phyloP scores from a whole-genome alignment of 176 grass and related monocot species.

The Puya raimondii region DNA sequence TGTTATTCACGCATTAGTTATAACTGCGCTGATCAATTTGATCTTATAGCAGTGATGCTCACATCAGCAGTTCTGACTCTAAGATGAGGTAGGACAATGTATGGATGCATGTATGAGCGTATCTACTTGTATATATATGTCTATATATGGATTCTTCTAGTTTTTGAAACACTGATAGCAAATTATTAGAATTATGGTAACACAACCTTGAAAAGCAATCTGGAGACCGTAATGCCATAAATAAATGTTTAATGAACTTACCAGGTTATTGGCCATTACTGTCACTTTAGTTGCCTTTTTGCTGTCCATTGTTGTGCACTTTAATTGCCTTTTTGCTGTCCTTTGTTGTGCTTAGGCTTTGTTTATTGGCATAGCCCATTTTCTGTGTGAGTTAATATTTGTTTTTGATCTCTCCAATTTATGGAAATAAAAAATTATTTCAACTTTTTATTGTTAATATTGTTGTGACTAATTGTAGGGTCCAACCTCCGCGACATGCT shows the following conservation, averaged over 20 bases:
- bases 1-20: no score
- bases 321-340: not conserved
- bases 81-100: not conserved
- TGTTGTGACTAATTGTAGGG: conserved; percentile 25
- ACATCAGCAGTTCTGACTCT: not conserved
- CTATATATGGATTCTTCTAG: no score
- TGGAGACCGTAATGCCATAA: no score
- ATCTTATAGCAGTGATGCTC: not conserved
- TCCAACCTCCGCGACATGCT: conserved; percentile 43
- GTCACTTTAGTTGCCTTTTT: not conserved
- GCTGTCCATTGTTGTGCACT: not conserved
- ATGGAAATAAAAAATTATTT: conserved; percentile 2
- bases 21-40: not conserved
- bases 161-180: no score
- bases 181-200: no score
- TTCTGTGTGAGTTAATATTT: not conserved
- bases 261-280: no score
- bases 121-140: no score
- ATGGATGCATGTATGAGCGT: not conserved
- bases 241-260: no score
- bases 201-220: no score
- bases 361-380: not conserved
- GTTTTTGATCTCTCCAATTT: conserved; percentile 3
- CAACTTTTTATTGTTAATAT: not conserved
- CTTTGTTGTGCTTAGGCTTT: no score